Conservation (phyloP, 75 land plant species). For the Pseudotsuga menziesii region DNA sequence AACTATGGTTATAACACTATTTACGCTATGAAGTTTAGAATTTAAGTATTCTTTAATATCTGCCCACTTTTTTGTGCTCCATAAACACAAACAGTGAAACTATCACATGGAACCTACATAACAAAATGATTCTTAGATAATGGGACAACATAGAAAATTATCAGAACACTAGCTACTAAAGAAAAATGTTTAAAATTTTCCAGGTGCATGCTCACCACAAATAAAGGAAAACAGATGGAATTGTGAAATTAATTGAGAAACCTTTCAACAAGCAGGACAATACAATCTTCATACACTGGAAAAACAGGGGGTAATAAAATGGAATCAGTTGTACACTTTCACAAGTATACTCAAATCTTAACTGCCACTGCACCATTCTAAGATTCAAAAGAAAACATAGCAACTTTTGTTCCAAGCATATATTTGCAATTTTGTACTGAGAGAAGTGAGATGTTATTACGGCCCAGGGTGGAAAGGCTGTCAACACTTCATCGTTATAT, state of each 20-base stretch:
- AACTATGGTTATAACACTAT: conserved; percentile 1
- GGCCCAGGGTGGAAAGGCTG: no score
- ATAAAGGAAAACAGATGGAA: neutral
- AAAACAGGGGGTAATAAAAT: neutral
- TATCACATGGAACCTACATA: neutral
- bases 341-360: neutral
- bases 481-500: no score
- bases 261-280: neutral
- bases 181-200: no score
- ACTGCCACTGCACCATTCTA: neutral
- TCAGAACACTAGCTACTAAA: no score
- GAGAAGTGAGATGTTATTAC: no score
- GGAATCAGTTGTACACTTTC: neutral
- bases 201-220: no score
- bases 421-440: no score
- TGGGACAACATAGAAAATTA: no score
- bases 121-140: neutral
- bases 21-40: neutral
- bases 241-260: neutral
- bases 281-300: neutral
- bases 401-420: no score
- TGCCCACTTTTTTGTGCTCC: neutral
- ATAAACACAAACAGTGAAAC: no score
- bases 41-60: neutral
- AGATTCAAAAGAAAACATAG: neutral